Base-by-base conservation (phyloP, 305 asterid genomes). In the Coffea humblotiana region DNA sequence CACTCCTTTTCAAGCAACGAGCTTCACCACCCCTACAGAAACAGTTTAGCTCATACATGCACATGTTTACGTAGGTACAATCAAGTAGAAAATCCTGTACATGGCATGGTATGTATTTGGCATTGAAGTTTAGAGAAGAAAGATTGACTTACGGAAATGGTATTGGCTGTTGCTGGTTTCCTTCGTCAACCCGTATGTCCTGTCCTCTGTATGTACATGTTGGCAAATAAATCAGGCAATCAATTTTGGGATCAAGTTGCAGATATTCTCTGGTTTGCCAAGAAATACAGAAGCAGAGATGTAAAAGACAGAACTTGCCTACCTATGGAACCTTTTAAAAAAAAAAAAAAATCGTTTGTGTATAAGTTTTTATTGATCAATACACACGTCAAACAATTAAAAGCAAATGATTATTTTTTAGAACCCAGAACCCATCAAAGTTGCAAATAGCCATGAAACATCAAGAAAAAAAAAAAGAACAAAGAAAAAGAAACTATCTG, bases 1-100 rank as follows among this genome's bases (percentile, higher is more conserved):
- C 89, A 15, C 74, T 60, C 87, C 90, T 85, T 72, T 80, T 87
- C 60, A 87, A 71, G 78, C 86, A 81, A 11, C 89, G 87, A 72
- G 56, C 61, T 78, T 85, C 90, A 16, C 85, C 84, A 32, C 16
- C 27, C 72, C 90, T 83, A 37, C 52, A 52, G 56, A 43, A 76
- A 51, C 10, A 13, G 19, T 65, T 63, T 16, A 47, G 63, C 12
- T 25, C 19, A 66, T 11, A 35, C 43, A 66, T 66, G 29, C 19
- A 66, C 43, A 66, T 66, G 43, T 66, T 8, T 27, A 65, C 11
- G 25, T 56, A 66, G 27, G 23, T 32, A 4, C 43, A 67, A 32
- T 23, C 66, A 23, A 60, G 66, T 60, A 16, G 63, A 60, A 29
- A 60, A 60, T 5, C n/a, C 47, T 71, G 75, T 45, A 23, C 10